Percentiles rank a stretch among this genome's conserved stretches.
Conservation (phyloP, 2,329 filamentous ascomycete species). For the Fusarium virguliforme region DNA sequence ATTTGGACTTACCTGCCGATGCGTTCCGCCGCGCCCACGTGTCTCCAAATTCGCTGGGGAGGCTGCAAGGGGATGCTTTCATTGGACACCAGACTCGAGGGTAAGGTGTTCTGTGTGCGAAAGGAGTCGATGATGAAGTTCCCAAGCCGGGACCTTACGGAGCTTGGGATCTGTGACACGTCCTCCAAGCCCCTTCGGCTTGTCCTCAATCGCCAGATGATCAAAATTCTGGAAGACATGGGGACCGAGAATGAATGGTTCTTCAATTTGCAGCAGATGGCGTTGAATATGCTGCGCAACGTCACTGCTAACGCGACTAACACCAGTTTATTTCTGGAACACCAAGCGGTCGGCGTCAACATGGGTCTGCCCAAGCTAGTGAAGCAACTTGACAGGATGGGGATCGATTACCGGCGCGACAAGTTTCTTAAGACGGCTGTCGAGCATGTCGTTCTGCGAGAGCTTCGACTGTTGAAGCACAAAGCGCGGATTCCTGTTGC, state of each 20-base stretch:
- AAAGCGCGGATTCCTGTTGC: slow-evolving; percentile 81
- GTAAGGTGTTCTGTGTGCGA: slow-evolving; percentile 74
- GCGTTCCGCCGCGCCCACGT: slow-evolving; percentile 69
- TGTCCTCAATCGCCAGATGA: slow-evolving; percentile 83
- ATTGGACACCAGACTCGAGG: slow-evolving; percentile 74
- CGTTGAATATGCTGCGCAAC: slow-evolving; percentile 71
- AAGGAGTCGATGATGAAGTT: slow-evolving; percentile 86
- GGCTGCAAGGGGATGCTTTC: slow-evolving; percentile 86
- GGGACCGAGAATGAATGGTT: slow-evolving; percentile 74
- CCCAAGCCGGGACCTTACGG: slow-evolving; percentile 64
- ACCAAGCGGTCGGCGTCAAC: slow-evolving; percentile 72
- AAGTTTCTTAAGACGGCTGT: slow-evolving; percentile 79
- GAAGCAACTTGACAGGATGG: slow-evolving; percentile 69
- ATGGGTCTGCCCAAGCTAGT: slow-evolving; percentile 76
- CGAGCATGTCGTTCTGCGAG: slow-evolving; percentile 78
- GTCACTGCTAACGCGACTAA: slow-evolving; percentile 73
- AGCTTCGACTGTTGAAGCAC: slow-evolving; percentile 83
- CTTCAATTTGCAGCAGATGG: slow-evolving; percentile 73
- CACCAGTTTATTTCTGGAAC: slow-evolving; percentile 76
- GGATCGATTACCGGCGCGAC: slow-evolving; percentile 78
- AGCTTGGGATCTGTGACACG: slow-evolving; percentile 81
- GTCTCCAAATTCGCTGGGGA: slow-evolving; percentile 81
- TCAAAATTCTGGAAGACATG: slow-evolving; percentile 90
- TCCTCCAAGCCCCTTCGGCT: slow-evolving; percentile 78
- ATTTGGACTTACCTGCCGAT: slow-evolving; percentile 72